Evolutionary conservation across 495 filamentous ascomycete species (phyloP).

Genomic region (Annulohypoxylon bovei): DNA sequence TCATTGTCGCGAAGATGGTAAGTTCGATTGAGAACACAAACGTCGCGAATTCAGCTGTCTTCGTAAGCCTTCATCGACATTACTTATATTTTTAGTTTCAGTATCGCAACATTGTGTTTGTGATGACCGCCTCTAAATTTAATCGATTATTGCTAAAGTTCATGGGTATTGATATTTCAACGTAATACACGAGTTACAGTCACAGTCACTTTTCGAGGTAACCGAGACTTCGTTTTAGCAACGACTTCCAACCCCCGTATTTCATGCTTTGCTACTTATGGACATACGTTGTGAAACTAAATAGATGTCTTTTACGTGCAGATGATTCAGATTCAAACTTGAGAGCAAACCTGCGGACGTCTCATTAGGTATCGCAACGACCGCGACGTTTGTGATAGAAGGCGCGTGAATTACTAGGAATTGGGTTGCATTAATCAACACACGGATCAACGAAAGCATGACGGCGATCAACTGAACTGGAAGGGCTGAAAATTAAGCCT

Average conservation of each 20-base stretch:
- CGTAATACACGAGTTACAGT: not conserved
- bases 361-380: not conserved
- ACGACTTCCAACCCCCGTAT: not conserved
- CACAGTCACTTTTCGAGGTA: not conserved
- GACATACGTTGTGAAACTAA: not conserved
- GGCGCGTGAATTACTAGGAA: not conserved
- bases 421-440: not conserved
- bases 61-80: not conserved
- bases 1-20: not conserved
- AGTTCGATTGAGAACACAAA: not conserved
- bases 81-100: not conserved
- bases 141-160: not conserved
- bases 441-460: not conserved
- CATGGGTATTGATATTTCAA: not conserved
- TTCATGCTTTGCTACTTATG: not conserved
- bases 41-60: not conserved
- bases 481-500: not conserved
- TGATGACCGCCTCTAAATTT: not conserved
- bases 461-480: not conserved
- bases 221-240: not conserved
- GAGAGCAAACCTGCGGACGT: not conserved
- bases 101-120: not conserved
- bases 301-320: not conserved
- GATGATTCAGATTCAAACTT: not conserved
- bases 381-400: not conserved